Evolutionary conservation across 176 grass and related monocot genomes (phyloP), one percentile per base, ranked within the genome.

Genomic region (Eleusine coracana): DNA sequence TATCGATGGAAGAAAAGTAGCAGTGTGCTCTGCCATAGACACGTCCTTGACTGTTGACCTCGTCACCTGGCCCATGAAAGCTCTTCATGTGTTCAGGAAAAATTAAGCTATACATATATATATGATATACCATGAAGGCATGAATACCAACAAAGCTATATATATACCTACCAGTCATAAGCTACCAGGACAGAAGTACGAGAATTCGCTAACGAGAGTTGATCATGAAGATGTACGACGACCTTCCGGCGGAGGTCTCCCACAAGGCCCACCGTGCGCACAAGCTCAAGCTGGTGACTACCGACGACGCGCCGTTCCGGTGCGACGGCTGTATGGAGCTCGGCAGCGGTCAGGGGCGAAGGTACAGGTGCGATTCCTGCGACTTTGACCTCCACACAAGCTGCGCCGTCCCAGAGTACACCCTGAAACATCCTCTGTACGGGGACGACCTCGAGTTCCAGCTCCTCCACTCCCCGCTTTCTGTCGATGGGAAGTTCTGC

Each of bases 321-420:
- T 85, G 83, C 74, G 18, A 78, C 74, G 83, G 83, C 2, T 85
- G 83, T 29, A 34, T 14, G 52, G 74, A 85, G 66, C 66, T 28
- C 12, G 74, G 66, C 74, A 18, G 4, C 66, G 75, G 52, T n/a
- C 0, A 45, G 13, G n/a, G 65, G 28, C 18, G 52, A 0, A 36
- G 65, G 28, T 85, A 85, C 66, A n/a, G 50, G 27, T 85, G 83
- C 73, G 10, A 0, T 2, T 0, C 3, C 5, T 60, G 74, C 39
- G 11, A 78, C 23, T 85, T 78, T 28, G 52, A 78, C 74, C 83
- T 85, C 13, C 83, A 85, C 83, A 45, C 0, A 0, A 2, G 2
- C 83, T 85, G 83, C 65, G 74, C 74, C 18, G 39, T 61, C 12
- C 25, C 74, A 0, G 16, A 31, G 17, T 3, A 50, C 17, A 48